Evolutionary conservation across 2,329 filamentous ascomycete genomes (phyloP).

Genomic region (Pestalotiopsis sp.): DNA sequence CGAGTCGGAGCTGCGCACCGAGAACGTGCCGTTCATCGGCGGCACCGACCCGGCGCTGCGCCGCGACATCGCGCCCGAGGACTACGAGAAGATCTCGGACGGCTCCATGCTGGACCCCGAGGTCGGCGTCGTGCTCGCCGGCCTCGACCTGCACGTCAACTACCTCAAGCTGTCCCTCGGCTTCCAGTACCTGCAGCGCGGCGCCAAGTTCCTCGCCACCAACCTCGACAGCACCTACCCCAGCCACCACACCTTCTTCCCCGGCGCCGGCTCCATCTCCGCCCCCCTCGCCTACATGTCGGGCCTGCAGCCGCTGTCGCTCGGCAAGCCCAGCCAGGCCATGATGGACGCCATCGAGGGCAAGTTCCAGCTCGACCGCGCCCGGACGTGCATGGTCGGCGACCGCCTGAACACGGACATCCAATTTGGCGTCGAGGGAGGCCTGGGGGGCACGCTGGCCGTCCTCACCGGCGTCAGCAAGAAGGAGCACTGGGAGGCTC

Average conservation of each 20-base stretch:
- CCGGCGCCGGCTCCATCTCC: constrained; percentile 83
- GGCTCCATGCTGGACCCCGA: constrained; percentile 78
- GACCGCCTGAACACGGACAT: constrained; percentile 96
- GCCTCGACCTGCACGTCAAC: constrained; percentile 92
- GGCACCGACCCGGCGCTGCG: constrained; percentile 81
- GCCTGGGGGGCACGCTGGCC: constrained; percentile 85
- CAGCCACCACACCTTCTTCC: constrained; percentile 79
- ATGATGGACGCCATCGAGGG: constrained; percentile 99
- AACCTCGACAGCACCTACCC: constrained; percentile 92
- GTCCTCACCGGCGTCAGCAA: constrained; percentile 89
- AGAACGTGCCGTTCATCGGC: constrained; percentile 79
- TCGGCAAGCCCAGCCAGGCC: constrained; percentile 95
- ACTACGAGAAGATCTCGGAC: constrained; percentile 79
- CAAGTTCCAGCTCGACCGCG: constrained; percentile 86
- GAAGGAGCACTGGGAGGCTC: constrained; percentile 79
- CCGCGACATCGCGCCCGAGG: constrained; percentile 76
- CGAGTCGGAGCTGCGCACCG: constrained; percentile 81
- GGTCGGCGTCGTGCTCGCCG: constrained; percentile 86
- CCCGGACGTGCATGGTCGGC: constrained; percentile 90
- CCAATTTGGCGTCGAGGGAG: constrained; percentile 88
- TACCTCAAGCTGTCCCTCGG: constrained; percentile 89
- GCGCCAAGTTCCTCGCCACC: constrained; percentile 87
- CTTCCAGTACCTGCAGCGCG: constrained; percentile 81
- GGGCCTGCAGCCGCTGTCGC: constrained; percentile 68
- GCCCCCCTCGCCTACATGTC: constrained; percentile 77